Evolutionary conservation across 108 stramenopile genomes (phyloP), one percentile per base, ranked within the genome.

Genomic region (Parmales sp.): DNA sequence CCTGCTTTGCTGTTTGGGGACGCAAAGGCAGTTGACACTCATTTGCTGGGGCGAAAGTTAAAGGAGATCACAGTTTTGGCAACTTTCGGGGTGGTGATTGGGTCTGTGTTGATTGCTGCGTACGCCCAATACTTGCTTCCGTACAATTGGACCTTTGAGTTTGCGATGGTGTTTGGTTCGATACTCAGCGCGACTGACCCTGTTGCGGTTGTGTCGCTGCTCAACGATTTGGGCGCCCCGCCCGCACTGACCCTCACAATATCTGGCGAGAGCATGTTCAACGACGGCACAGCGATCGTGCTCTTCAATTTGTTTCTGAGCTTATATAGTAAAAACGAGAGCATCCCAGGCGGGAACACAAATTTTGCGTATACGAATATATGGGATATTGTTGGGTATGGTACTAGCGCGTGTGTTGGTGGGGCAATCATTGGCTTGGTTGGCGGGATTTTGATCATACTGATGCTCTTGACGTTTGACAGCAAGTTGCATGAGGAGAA

Each of bases 191-290:
- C 69, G 0, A 46, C 75, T 3, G 69, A 69, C 38, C 45, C 72
- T 1, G 73, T 77, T 6, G 73, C 76, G n/a, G 63, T 74, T 1
- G 74, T 80, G 31, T 72, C 72, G 7, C 50, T 80, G 23, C 63
- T 73, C 1, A 67, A 82, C 18, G 76, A 79, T 25, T 66, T 78
- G 2, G 83, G 83, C 7, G 82, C 78, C 25, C 54, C 81, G 9
- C 38, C 51, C 41, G 71, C 66, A 20, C 68, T 86, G 51, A 60
- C 75, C 6, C 70, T 82, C 11, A 37, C 80, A 25, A 74, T 86
- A 64, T 78, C 77, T 41, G 85, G 83, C 36, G 85, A 86, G 60
- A 68, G 66, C 19, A 72, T 84, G 45, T 63, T 86, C 41, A 86
- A 86, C 50, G 83, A 84, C 38, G 83, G 83, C 23, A 65, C 70